Base-by-base conservation (phyloP, 139 green algal genomes). In the Coelastrella sp. region DNA sequence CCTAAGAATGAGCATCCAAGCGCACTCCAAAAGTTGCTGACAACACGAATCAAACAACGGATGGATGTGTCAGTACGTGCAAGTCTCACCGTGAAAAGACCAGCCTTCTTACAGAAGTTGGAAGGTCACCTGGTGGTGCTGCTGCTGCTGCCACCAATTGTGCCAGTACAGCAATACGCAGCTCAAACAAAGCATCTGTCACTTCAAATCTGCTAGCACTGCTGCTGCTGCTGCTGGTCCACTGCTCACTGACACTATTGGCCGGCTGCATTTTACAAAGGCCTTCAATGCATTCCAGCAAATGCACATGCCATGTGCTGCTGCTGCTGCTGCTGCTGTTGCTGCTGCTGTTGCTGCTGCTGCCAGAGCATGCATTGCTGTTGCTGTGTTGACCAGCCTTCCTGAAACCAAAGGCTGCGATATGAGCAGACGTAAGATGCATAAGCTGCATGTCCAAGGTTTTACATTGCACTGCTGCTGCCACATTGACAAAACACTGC, bases 71-170 rank as follows among this genome's bases (percentile, higher is more conserved):
- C n/a, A n/a, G n/a, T n/a, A n/a, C n/a, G n/a, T n/a, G n/a, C n/a
- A n/a, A n/a, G 45, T 57, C 69, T 40, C 69, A 80, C 72, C 72
- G 64, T 7, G 3, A 2, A 35, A 80, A 80, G 30, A 80, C 15
- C 15, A 34, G 30, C 15, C 32, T 27, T 30, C 48, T 34, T 3
- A 17, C 66, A 11, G 32, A 32, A 3, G 17, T 3, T 3, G 30
- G 23, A 27, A 80, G 0, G 27, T 5, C 75, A 1, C 9, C 35
- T 9, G 11, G 23, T 37, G 50, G 15, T 59, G 75, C 75, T 30
- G 32, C 75, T 27, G 75, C 75, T 43, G 53, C 51, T 41, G 75
- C 35, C 17, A 66, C 48, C 0, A 80, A 13, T 34, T 80, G 72
- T 23, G 30, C 27, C 17, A 80, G 32, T 13, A 66, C 38, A 40